A percentile compares a stretch with the other conserved stretches of the same genome.
phyloP scores from a whole-genome alignment of 2,329 filamentous ascomycete species.

The Aspergillus brunneoviolaceus region DNA sequence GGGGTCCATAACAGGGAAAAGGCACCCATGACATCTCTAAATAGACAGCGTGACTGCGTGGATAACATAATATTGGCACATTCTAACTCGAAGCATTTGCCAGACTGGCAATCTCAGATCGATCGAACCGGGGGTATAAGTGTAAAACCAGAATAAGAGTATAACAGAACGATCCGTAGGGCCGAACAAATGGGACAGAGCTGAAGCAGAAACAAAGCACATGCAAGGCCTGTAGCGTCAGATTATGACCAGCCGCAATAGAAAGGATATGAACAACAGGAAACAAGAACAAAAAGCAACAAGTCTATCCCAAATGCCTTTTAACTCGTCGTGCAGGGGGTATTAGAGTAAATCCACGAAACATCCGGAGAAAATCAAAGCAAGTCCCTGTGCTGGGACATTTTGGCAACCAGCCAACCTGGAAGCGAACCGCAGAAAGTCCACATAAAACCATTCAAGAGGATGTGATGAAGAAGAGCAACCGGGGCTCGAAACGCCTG shows the following conservation, averaged over 20 bases:
- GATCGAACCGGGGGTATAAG: constrained; percentile 14
- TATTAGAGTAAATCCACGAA: constrained; percentile 23
- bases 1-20: background rate
- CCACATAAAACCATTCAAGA: constrained; percentile 11
- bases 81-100: constrained; percentile 5
- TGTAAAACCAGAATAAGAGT: constrained; percentile 9
- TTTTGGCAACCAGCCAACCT: constrained; percentile 13
- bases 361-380: constrained; percentile 18
- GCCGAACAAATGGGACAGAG: background rate
- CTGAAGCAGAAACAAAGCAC: background rate
- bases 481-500: constrained; percentile 29
- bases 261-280: constrained; percentile 11
- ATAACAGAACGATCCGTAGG: background rate
- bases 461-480: constrained; percentile 9
- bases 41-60: constrained; percentile 8
- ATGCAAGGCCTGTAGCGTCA: constrained; percentile 7
- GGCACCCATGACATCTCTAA: background rate
- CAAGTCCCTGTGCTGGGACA: constrained; percentile 16
- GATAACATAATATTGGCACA: constrained; percentile 10
- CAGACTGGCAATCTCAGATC: constrained; percentile 3
- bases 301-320: constrained; percentile 26
- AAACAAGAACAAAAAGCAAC: constrained; percentile 11
- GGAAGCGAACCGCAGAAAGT: constrained; percentile 13
- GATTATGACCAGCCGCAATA: constrained; percentile 6
- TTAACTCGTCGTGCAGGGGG: constrained; percentile 24